A percentile compares a stretch with the other conserved stretches of the same genome.
phyloP scores from a whole-genome alignment of 176 grass and related monocot genomes.

The Luzula sylvatica region DNA sequence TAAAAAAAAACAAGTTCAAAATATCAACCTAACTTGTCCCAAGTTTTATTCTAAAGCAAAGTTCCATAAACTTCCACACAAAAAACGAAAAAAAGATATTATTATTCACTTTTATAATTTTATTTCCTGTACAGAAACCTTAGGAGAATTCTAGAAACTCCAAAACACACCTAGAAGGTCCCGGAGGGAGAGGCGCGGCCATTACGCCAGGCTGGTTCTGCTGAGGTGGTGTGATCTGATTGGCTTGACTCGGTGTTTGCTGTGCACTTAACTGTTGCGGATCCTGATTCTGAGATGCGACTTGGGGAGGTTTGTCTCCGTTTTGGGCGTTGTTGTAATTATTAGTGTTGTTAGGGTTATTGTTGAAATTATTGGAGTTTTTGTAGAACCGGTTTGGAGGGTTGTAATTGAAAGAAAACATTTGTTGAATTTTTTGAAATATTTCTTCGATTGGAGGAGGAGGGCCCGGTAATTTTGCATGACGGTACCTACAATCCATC shows the following conservation, averaged over 20 bases:
- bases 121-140: constrained; percentile 34
- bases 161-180: constrained; percentile 98
- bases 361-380: constrained; percentile 18
- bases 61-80: constrained; percentile 5
- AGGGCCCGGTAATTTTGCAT: constrained; percentile 51
- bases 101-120: constrained; percentile 2
- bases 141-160: constrained; percentile 71
- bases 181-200: constrained; percentile 84
- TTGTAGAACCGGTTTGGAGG: constrained; percentile 40
- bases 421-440: constrained; percentile 67
- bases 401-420: constrained; percentile 34
- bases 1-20: neutral
- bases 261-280: constrained; percentile 33
- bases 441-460: constrained; percentile 76
- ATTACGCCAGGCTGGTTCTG: constrained; percentile 64
- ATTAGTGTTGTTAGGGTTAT: constrained; percentile 3
- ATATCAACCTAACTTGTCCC: neutral
- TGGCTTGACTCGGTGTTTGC: constrained; percentile 27
- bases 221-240: constrained; percentile 42
- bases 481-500: constrained; percentile 73
- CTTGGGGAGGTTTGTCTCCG: constrained; percentile 28
- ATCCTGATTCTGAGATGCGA: constrained; percentile 32
- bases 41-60: neutral
- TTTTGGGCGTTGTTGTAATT: constrained; percentile 53
- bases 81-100: constrained; percentile 3